phyloP scores from a whole-genome alignment of 2,329 filamentous ascomycete species.

The Pseudogymnoascus sp. region DNA sequence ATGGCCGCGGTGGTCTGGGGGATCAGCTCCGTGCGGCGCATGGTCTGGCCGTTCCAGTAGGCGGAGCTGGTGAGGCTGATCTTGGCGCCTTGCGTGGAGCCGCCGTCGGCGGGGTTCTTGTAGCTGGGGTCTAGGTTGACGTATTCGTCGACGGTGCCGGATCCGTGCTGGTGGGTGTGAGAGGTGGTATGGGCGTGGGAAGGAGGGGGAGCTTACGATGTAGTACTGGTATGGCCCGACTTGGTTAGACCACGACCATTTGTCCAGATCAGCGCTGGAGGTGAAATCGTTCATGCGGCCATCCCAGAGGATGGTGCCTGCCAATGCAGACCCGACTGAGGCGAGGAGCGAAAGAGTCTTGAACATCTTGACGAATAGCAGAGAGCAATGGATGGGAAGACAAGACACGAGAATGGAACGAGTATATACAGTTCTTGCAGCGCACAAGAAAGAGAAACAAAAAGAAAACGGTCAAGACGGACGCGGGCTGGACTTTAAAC shows the following conservation, averaged over 20 bases:
- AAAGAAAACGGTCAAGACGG: background rate
- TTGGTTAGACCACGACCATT: slow-evolving; percentile 61
- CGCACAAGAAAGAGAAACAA: background rate
- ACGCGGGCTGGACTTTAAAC: background rate
- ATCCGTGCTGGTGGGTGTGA: slow-evolving; percentile 43
- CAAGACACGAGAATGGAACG: background rate
- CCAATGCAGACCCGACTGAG: slow-evolving; percentile 20
- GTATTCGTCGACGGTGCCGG: slow-evolving; percentile 30
- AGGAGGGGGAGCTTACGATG: slow-evolving; percentile 35
- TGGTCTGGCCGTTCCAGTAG: slow-evolving; percentile 64
- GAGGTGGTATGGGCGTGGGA: background rate
- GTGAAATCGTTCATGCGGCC: slow-evolving; percentile 56
- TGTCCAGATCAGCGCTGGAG: slow-evolving; percentile 45
- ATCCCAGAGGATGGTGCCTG: slow-evolving; percentile 52
- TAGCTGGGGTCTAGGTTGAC: slow-evolving; percentile 39
- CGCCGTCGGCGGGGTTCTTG: slow-evolving; percentile 48
- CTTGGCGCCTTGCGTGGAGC: slow-evolving; percentile 56
- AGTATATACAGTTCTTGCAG: background rate
- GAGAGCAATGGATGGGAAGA: background rate
- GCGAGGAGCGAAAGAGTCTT: slow-evolving; percentile 10
- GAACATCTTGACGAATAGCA: background rate
- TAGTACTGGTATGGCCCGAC: slow-evolving; percentile 68
- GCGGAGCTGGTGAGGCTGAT: slow-evolving; percentile 57
- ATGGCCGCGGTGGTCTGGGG: slow-evolving; percentile 59
- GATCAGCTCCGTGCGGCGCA: slow-evolving; percentile 68